phyloP scores from a whole-genome alignment of 805 yeast species.

The Saccharomycopsis sp. region DNA sequence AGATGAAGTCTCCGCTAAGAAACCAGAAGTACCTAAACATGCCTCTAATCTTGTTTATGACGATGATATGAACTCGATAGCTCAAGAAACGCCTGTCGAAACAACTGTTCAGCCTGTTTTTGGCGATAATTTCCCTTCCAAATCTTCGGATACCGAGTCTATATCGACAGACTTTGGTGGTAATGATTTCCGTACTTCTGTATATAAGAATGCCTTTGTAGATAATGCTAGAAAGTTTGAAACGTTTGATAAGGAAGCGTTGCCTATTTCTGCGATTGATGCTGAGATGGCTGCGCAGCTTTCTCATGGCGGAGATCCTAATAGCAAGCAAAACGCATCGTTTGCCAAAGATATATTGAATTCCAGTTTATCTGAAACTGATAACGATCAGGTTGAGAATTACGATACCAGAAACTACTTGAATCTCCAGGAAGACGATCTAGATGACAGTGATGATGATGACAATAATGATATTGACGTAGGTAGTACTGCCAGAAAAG shows the following conservation, averaged over 20 bases:
- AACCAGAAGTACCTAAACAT: not conserved
- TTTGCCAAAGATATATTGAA: conserved; percentile 15
- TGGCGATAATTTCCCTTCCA: conserved; percentile 19
- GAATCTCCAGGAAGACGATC: conserved; percentile 10
- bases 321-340: not conserved
- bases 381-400: not conserved
- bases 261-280: not conserved
- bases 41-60: not conserved
- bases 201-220: conserved; percentile 17
- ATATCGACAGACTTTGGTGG: conserved; percentile 7
- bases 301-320: not conserved
- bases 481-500: not conserved
- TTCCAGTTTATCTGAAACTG: not conserved
- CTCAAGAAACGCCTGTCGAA: no score
- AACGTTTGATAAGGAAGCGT: not conserved
- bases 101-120: conserved; percentile 17
- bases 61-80: not conserved
- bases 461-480: not conserved
- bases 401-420: conserved; percentile 9
- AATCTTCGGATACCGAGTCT: conserved; percentile 10
- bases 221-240: conserved; percentile 3
- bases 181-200: conserved; percentile 15
- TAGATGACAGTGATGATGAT: conserved; percentile 4
- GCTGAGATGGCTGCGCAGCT: not conserved
- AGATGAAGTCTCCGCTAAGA: no score